These are phyloP conservation scores for Podaxis rugospora DNA, from an alignment of 768 basidiomycete species.

Conservation along the genomic window DNA sequence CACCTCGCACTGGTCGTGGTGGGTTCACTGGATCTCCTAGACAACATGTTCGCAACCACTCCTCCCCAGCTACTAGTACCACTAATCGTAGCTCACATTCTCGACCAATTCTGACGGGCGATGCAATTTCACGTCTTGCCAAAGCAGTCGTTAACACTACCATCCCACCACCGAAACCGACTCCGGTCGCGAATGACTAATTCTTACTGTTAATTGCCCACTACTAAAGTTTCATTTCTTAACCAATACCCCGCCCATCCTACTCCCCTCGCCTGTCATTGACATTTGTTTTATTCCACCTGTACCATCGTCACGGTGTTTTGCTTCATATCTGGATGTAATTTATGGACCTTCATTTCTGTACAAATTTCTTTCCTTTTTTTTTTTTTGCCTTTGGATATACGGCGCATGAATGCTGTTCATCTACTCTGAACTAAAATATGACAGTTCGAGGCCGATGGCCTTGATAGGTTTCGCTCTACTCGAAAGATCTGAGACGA, in stretches of 20 bases:
- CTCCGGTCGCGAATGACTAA: slow-evolving; percentile 13
- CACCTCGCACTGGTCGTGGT: slow-evolving; percentile 40
- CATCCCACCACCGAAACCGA: slow-evolving; percentile 21
- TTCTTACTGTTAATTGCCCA: not conserved
- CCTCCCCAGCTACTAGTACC: slow-evolving; percentile 48
- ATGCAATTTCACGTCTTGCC: slow-evolving; percentile 63
- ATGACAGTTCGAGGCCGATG: slow-evolving; percentile 89
- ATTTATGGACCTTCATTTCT: slow-evolving; percentile 1
- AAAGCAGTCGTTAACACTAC: slow-evolving; percentile 47
- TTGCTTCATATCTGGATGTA: slow-evolving; percentile 9
- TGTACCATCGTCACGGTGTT: not conserved
- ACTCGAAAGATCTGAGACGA: slow-evolving; percentile 86
- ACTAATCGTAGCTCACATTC: slow-evolving; percentile 24
- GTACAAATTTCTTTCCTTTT: not conserved
- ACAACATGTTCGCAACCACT: slow-evolving; percentile 60
- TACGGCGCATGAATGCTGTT: not conserved
- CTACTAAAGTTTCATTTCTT: not conserved
- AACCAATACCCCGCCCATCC: not conserved
- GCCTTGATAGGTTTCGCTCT: slow-evolving; percentile 84
- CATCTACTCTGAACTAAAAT: slow-evolving; percentile 67
- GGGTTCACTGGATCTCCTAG: slow-evolving; percentile 36
- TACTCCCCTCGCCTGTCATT: not conserved
- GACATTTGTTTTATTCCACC: not conserved
- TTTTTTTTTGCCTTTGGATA: not conserved
- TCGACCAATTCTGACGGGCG: slow-evolving; percentile 71